Evolutionary conservation across 1,284 basidiomycete species (phyloP).

Genomic region (Fistulina hepatica): DNA sequence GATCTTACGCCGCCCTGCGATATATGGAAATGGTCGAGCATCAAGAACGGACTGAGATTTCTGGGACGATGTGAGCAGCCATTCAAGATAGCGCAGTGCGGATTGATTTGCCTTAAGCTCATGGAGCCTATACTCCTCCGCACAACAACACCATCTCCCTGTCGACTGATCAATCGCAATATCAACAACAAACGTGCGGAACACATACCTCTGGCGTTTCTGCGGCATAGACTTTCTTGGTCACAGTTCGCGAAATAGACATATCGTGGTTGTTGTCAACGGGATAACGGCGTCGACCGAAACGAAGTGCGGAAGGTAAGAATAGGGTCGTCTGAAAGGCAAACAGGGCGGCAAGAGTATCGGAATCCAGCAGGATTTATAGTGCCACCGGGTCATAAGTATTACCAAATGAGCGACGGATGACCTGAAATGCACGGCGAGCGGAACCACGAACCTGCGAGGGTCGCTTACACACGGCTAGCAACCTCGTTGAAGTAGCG

Average conservation of each 20-base stretch:
- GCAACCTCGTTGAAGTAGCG: no score
- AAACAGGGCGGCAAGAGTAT: no score
- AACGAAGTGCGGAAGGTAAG: no score
- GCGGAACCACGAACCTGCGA: no score
- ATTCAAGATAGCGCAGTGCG: neutral
- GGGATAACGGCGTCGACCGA: no score
- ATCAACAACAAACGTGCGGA: neutral
- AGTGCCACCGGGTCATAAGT: no score
- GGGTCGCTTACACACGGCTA: no score
- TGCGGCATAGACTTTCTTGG: constrained; percentile 66
- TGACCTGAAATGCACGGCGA: no score
- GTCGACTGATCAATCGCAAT: constrained; percentile 1
- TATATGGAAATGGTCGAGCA: constrained; percentile 74
- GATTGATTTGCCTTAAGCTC: constrained; percentile 34
- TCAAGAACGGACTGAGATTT: constrained; percentile 85
- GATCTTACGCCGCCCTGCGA: constrained; percentile 47
- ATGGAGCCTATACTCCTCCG: constrained; percentile 79
- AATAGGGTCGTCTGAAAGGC: no score
- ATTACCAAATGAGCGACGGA: no score
- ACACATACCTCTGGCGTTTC: constrained; percentile 67
- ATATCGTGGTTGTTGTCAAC: no score
- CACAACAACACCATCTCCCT: constrained; percentile 85
- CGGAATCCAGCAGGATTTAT: no score
- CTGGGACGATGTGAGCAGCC: neutral
- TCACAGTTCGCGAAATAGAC: constrained; percentile 52